Evolutionary conservation across 441 rosid species (phyloP).

Genomic region (Populus hybrid): DNA sequence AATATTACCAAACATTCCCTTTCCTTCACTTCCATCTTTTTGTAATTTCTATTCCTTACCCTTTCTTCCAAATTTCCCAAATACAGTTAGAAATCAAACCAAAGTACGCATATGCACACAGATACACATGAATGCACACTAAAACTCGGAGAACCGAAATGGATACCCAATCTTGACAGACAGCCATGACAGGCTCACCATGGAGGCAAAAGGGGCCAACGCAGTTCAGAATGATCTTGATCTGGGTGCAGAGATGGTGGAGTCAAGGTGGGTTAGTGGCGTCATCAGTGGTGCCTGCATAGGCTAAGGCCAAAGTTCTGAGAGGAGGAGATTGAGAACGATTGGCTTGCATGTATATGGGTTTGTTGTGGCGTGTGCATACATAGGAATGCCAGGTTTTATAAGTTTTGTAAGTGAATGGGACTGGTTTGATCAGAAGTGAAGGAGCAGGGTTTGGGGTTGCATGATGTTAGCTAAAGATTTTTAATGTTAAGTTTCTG

Average conservation of each 20-base stretch:
- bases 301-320: neutral
- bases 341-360: no score
- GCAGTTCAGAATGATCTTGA: conserved; percentile 73
- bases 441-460: no score
- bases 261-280: conserved; percentile 64
- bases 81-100: neutral
- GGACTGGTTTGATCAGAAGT: no score
- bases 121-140: neutral
- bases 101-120: neutral
- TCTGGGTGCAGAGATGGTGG: conserved; percentile 53
- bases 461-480: no score
- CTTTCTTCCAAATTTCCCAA: neutral
- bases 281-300: conserved; percentile 41
- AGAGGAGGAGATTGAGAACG: no score
- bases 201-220: conserved; percentile 77
- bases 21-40: no score
- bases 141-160: neutral
- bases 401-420: no score
- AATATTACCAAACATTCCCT: no score
- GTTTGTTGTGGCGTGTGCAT: no score
- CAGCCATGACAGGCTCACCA: conserved; percentile 80
- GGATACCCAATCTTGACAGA: conserved; percentile 63
- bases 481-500: no score
- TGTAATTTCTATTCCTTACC: neutral
- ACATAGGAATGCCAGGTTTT: no score